Conservation (phyloP, 306 rosid species). For the Quercus suber region DNA sequence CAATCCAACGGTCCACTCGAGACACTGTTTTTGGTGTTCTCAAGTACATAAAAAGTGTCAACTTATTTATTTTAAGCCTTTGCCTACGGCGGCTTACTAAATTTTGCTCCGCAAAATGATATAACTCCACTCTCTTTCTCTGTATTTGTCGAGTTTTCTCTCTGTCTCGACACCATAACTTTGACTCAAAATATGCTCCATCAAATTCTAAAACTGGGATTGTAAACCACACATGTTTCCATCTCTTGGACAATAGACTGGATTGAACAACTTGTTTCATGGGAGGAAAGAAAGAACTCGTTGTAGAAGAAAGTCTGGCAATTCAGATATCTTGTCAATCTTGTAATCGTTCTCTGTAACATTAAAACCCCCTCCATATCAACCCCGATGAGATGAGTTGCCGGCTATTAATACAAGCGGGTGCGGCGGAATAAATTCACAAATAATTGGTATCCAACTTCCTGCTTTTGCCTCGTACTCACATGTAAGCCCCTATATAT, state of each 20-base stretch:
- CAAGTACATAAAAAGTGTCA: background rate
- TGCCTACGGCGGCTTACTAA: background rate
- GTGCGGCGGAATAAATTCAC: no score
- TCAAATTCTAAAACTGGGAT: constrained; percentile 11
- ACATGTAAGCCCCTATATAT: no score
- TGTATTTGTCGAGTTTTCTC: no score
- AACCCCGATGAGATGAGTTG: no score
- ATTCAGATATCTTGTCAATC: constrained; percentile 8
- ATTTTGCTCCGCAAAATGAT: constrained; percentile 10
- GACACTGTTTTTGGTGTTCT: background rate
- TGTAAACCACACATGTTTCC: constrained; percentile 8
- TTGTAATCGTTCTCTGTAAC: no score
- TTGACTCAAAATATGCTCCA: background rate
- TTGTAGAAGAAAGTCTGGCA: constrained; percentile 11
- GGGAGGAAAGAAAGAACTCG: constrained; percentile 12
- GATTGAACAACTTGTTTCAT: constrained; percentile 8
- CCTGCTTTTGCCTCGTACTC: no score
- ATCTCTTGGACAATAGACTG: constrained; percentile 11
- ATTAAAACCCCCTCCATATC: no score
- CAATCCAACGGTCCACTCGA: constrained; percentile 1
- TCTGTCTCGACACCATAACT: background rate
- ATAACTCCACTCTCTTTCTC: background rate
- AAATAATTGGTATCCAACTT: no score
- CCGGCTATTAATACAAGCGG: no score
- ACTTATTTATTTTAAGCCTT: background rate